Percentiles rank a stretch among this genome's conserved stretches.
Conservation (phyloP, 805 yeast species). For the Monosporozyma yasuniensis region DNA sequence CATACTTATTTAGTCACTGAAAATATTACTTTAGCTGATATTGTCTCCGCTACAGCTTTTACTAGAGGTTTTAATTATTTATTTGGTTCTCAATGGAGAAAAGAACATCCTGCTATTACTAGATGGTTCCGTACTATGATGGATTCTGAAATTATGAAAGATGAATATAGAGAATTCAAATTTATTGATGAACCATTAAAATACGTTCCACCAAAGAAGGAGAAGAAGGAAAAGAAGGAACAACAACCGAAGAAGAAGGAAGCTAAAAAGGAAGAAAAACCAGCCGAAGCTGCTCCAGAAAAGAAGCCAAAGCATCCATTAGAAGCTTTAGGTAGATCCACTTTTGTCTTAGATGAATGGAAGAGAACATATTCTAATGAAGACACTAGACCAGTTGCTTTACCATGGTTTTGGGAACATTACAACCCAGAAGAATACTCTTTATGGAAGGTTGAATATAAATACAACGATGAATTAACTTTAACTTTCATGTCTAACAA, state of each 20-base stretch:
- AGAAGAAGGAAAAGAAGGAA: constrained; percentile 51
- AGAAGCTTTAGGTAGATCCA: constrained; percentile 66
- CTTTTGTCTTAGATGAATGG: constrained; percentile 79
- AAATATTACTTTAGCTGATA: constrained; percentile 56
- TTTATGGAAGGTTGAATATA: constrained; percentile 88
- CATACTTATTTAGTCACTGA: constrained; percentile 68
- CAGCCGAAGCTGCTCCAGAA: constrained; percentile 35
- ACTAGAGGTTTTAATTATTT: constrained; percentile 48
- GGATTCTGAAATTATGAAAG: constrained; percentile 38
- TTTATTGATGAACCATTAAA: constrained; percentile 53
- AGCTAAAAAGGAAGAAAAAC: constrained; percentile 15
- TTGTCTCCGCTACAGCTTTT: constrained; percentile 41
- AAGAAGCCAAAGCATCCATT: constrained; percentile 90
- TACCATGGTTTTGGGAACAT: constrained; percentile 98
- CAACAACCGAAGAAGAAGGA: constrained; percentile 23
- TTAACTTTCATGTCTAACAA: constrained; percentile 97
- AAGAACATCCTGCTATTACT: constrained; percentile 48
- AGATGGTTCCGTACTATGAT: constrained; percentile 63
- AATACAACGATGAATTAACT: constrained; percentile 96
- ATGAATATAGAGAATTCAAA: constrained; percentile 42
- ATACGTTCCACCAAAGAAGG: constrained; percentile 45
- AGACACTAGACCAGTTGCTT: constrained; percentile 87
- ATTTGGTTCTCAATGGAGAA: constrained; percentile 60
- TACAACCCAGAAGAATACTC: constrained; percentile 92
- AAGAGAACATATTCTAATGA: constrained; percentile 94